A percentile compares a stretch with the other conserved stretches of the same genome.
Conservation (phyloP, 2,329 filamentous ascomycete genomes). For the Xylariales sp. region DNA sequence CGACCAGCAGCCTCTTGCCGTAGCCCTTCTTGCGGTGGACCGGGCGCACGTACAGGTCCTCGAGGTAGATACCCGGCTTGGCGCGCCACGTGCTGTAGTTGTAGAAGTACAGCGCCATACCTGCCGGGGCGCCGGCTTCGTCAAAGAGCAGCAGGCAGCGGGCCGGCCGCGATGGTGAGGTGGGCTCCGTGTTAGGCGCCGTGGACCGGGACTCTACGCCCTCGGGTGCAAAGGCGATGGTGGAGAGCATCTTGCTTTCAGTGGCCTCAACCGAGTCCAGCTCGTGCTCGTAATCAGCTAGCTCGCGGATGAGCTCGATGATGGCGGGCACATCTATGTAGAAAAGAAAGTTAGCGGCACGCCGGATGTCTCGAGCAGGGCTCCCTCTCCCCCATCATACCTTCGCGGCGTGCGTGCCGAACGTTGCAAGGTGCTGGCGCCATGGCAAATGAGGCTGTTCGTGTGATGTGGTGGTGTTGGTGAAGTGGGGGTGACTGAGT, state of each 20-base stretch:
- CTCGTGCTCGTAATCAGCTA: conserved; percentile 85
- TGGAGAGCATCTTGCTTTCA: conserved; percentile 63
- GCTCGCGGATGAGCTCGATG: conserved; percentile 74
- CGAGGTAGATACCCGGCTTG: conserved; percentile 84
- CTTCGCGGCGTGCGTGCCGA: conserved; percentile 57
- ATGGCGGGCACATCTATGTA: conserved; percentile 73
- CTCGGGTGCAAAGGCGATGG: conserved; percentile 70
- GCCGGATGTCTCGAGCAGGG: too few relatives aligned
- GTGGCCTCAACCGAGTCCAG: conserved; percentile 73
- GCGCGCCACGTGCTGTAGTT: conserved; percentile 94
- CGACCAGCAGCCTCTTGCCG: conserved; percentile 69
- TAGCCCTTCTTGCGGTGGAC: conserved; percentile 71
- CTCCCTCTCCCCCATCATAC: too few relatives aligned
- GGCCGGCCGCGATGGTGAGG: conserved; percentile 57
- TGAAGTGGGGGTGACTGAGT: too few relatives aligned
- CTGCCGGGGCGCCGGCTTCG: conserved; percentile 47
- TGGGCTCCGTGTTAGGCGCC: conserved; percentile 45
- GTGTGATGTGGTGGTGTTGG: too few relatives aligned
- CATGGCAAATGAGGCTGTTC: conserved; percentile 20
- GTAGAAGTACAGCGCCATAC: conserved; percentile 89
- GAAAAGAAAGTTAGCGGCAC: too few relatives aligned
- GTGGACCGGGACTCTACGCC: conserved; percentile 34
- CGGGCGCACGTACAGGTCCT: conserved; percentile 82
- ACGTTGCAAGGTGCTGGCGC: conserved; percentile 31
- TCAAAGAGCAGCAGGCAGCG: conserved; percentile 68